A percentile compares a stretch with the other conserved stretches of the same genome.
Conservation (phyloP, 179 eudicot genomes). For the Nepenthes alata region DNA sequence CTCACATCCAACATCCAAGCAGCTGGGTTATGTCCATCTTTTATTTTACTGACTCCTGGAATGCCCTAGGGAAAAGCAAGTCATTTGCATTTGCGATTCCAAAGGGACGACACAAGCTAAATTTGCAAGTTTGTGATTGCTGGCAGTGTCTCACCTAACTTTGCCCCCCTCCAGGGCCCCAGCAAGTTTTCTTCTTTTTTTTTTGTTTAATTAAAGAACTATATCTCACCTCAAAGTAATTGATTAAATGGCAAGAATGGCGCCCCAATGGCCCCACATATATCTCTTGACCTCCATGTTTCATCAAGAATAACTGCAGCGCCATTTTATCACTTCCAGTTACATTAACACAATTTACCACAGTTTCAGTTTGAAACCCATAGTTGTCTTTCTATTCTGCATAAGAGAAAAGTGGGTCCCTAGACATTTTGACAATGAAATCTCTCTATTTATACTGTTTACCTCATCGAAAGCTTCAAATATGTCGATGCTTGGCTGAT, state of each 20-base stretch:
- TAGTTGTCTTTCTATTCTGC: not conserved
- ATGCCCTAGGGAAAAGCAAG: constrained; percentile 11
- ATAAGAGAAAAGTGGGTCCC: not conserved
- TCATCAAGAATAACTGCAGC: constrained; percentile 9
- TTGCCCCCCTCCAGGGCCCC: no score
- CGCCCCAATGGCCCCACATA: constrained; percentile 12
- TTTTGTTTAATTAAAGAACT: not conserved
- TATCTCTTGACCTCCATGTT: constrained; percentile 10
- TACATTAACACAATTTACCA: no score
- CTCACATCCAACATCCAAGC: constrained; percentile 52
- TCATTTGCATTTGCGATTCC: not conserved
- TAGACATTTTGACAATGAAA: not conserved
- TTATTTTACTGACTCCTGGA: constrained; percentile 27
- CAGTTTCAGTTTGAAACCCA: not conserved
- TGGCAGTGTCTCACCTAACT: no score
- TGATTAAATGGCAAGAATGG: constrained; percentile 5
- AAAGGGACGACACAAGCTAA: no score
- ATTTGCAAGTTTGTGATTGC: no score
- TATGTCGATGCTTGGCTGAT: constrained; percentile 43
- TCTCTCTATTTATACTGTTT: not conserved
- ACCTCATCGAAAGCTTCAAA: constrained; percentile 72
- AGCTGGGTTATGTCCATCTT: constrained; percentile 38
- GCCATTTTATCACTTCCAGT: not conserved
- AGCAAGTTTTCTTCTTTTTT: no score
- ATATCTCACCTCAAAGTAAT: constrained; percentile 11